phyloP scores from a whole-genome alignment of 2,329 filamentous ascomycete species.

The Colletotrichum horii region DNA sequence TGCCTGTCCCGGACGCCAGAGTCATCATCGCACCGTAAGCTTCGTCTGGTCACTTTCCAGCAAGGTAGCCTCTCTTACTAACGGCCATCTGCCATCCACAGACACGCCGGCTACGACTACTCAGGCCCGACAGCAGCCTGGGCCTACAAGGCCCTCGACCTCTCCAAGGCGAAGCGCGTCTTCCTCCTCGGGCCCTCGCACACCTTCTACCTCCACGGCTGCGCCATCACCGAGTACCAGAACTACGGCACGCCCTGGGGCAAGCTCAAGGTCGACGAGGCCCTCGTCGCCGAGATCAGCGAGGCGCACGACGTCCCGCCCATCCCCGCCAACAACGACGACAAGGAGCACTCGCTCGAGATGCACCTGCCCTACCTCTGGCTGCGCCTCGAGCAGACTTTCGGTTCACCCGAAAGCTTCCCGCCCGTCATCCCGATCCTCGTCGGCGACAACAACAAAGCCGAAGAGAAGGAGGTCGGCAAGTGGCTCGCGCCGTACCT shows the following conservation, averaged over 20 bases:
- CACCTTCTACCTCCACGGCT: conserved; percentile 78
- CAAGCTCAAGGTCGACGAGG: conserved; percentile 67
- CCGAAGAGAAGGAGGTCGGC: conserved; percentile 73
- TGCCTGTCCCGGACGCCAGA: conserved; percentile 78
- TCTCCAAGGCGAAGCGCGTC: conserved; percentile 81
- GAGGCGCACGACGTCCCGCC: no score
- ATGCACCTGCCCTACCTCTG: conserved; percentile 97
- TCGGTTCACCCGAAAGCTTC: conserved; percentile 57
- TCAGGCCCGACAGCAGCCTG: conserved; percentile 92
- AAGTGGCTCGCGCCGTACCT: conserved; percentile 79
- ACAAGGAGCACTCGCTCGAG: conserved; percentile 90
- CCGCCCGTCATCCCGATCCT: conserved; percentile 86
- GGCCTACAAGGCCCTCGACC: conserved; percentile 89
- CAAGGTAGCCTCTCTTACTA: conserved; percentile 16
- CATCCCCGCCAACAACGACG: no score
- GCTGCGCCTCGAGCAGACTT: conserved; percentile 67
- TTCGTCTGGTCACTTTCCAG: background rate
- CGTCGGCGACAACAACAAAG: conserved; percentile 73
- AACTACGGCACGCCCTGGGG: conserved; percentile 79
- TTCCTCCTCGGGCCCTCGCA: conserved; percentile 95
- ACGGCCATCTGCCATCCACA: no score
- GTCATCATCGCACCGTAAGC: conserved; percentile 58
- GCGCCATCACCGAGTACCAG: conserved; percentile 76
- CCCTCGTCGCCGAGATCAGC: conserved; percentile 50
- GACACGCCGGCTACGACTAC: conserved; percentile 92